Percentiles rank a stretch among this genome's conserved stretches.
Conservation (phyloP, 371 early-diverging fungal species). For the Mucor indicus region DNA sequence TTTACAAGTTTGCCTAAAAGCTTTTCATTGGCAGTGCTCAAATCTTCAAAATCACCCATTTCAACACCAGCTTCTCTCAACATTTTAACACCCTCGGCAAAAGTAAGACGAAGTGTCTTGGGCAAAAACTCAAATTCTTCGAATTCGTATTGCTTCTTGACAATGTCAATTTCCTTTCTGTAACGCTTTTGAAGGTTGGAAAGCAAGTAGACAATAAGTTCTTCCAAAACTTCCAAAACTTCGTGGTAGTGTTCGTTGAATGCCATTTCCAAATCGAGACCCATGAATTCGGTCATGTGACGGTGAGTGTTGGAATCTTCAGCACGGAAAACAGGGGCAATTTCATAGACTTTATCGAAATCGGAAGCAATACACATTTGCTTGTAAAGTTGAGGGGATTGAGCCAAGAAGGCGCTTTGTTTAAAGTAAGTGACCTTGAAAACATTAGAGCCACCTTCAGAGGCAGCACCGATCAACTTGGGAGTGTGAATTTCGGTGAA, state of each 20-base stretch:
- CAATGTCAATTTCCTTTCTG: conserved; percentile 81
- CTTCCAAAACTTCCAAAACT: conserved; percentile 88
- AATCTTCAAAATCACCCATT: conserved; percentile 93
- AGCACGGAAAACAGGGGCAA: conserved; percentile 99
- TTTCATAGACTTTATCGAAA: conserved; percentile 98
- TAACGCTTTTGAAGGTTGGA: conserved; percentile 82
- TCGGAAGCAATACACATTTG: conserved; percentile 99
- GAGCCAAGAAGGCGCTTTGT: conserved; percentile 93
- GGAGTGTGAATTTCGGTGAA: conserved; percentile 99
- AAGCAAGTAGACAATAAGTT: conserved; percentile 92
- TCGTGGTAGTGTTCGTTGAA: conserved; percentile 98
- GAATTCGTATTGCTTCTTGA: conserved; percentile 92
- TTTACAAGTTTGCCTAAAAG: conserved; percentile 92
- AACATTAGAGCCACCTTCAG: conserved; percentile 99
- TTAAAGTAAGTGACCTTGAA: conserved; percentile 99
- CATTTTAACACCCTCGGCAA: conserved; percentile 90
- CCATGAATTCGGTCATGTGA: conserved; percentile 99
- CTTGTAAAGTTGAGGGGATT: conserved; percentile 99
- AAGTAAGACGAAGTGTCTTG: conserved; percentile 88
- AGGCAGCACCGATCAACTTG: conserved; percentile 95
- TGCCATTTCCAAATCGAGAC: conserved; percentile 99
- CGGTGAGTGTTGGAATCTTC: conserved; percentile 99
- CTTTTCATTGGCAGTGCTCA: conserved; percentile 93
- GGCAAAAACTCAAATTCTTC: conserved; percentile 88
- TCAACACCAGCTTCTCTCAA: conserved; percentile 90